A percentile compares a stretch with the other conserved stretches of the same genome.
phyloP scores from a whole-genome alignment of 2,329 filamentous ascomycete genomes.

The Fusarium anthophilum region DNA sequence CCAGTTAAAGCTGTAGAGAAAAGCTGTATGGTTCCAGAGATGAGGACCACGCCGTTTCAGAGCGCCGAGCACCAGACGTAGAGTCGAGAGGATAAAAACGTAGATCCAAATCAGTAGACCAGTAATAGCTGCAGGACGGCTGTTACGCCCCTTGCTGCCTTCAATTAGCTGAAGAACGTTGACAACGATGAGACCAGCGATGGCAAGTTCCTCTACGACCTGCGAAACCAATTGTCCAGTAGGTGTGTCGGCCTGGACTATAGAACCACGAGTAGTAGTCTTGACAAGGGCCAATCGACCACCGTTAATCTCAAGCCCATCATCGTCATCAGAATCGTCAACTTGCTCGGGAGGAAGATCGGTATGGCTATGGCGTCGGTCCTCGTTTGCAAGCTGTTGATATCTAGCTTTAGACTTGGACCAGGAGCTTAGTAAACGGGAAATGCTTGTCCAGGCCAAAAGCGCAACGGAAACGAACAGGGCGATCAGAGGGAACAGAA shows the following conservation, averaged over 20 bases:
- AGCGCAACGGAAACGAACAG: conserved; percentile 75
- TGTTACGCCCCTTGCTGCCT: conserved; percentile 66
- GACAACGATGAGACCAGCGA: conserved; percentile 75
- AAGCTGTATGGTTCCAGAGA: conserved; percentile 92
- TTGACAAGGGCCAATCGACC: conserved; percentile 67
- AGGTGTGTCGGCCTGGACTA: conserved; percentile 80
- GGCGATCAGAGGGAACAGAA: conserved; percentile 79
- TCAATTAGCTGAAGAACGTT: conserved; percentile 73
- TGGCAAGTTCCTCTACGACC: conserved; percentile 77
- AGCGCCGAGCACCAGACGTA: conserved; percentile 75
- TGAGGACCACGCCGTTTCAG: conserved; percentile 73
- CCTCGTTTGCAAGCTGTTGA: conserved; percentile 60
- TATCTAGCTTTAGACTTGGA: conserved; percentile 61
- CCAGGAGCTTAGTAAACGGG: conserved; percentile 61
- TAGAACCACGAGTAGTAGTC: conserved; percentile 69
- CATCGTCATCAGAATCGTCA: conserved; percentile 65
- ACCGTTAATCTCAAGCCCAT: conserved; percentile 64
- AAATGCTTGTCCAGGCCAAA: conserved; percentile 67
- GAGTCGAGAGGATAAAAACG: conserved; percentile 74
- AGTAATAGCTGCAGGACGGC: conserved; percentile 68
- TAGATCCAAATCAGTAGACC: conserved; percentile 84
- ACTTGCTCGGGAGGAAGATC: conserved; percentile 59
- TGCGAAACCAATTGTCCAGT: conserved; percentile 76
- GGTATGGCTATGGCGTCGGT: conserved; percentile 58
- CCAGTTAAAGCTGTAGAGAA: conserved; percentile 86